phyloP scores from a whole-genome alignment of 176 grass and related monocot genomes.

The Puya raimondii region DNA sequence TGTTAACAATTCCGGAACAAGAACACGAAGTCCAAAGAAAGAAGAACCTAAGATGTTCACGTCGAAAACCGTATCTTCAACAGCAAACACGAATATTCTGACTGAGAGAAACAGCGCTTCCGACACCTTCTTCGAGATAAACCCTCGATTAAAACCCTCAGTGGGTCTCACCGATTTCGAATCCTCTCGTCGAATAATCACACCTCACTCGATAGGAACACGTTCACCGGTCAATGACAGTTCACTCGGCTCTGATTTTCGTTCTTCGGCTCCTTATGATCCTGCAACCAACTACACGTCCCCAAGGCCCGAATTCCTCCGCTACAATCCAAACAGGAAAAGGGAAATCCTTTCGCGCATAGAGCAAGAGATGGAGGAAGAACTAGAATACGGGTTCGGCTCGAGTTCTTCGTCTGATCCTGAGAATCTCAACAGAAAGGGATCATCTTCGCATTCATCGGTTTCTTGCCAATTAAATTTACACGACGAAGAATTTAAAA shows the following conservation, averaged over 20 bases:
- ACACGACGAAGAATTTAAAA: conserved; percentile 1
- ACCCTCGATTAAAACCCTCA: not conserved
- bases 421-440: too few relatives aligned
- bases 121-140: not conserved
- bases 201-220: not conserved
- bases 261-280: conserved; percentile 29
- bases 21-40: not conserved
- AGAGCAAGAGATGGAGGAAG: conserved; percentile 23
- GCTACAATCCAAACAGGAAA: conserved; percentile 56
- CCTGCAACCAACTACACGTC: conserved; percentile 71
- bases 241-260: not conserved
- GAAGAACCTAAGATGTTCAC: not conserved
- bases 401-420: not conserved
- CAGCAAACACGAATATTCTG: not conserved
- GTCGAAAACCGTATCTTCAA: not conserved
- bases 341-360: conserved; percentile 44
- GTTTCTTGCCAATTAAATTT: not conserved
- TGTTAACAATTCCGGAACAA: not conserved
- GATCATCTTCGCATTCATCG: not conserved
- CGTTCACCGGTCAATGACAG: not conserved
- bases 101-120: not conserved
- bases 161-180: not conserved
- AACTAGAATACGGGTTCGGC: not conserved
- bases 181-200: not conserved
- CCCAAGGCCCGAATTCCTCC: conserved; percentile 59